Base-by-base conservation (phyloP, 805 yeast genomes). In the Myxozyma vanderwaltii region DNA sequence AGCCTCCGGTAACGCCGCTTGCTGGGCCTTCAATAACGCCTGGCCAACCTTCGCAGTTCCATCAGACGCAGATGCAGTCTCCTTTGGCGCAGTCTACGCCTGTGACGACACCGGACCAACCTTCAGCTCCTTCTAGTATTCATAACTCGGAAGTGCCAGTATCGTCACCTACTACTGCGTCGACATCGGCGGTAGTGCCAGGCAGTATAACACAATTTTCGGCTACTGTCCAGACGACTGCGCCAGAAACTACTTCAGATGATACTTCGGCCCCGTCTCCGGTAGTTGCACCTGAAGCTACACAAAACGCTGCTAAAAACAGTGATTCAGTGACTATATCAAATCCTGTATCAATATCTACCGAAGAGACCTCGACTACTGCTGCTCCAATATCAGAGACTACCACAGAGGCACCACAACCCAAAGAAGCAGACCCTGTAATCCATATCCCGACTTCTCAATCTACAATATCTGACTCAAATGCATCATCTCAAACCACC, bases 351-450 rank as follows among this genome's bases (percentile, higher is more conserved):
- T 21, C 43, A n/a, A n/a, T 2, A 38, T 15, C 23, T 38, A 8
- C 19, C 17, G 19, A 10, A 38, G 33, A 10, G n/a, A 19, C 19
- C 7, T 8, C 33, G 26, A 33, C 13, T 46, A 19, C 63, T 57
- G n/a, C 63, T 58, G 26, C n/a, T 4, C 15, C 47, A n/a, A n/a
- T n/a, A n/a, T n/a, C n/a, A 43, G 33, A 23, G 26, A 43, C 33
- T 10, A 6, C 31, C 6, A 13, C 47, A 23, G 33, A n/a, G 19
- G 19, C 47, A 29, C 33, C 33, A 29, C 33, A 29, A 29, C 10
- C 33, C 33, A 29, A 52, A 58, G 49, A 54, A 52, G 4, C 53
- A n/a, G 21, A 40, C 13, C 35, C 26, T 7, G 6, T 10, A 6
- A 10, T 10, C 10, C 33, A 6, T 6, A 10, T 29, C 10, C 10